Percentiles rank a stretch among this genome's conserved stretches.
These are phyloP conservation scores for Crithidia brevicula DNA, from an alignment of 208 protist genomes.

Conservation along the genomic window DNA sequence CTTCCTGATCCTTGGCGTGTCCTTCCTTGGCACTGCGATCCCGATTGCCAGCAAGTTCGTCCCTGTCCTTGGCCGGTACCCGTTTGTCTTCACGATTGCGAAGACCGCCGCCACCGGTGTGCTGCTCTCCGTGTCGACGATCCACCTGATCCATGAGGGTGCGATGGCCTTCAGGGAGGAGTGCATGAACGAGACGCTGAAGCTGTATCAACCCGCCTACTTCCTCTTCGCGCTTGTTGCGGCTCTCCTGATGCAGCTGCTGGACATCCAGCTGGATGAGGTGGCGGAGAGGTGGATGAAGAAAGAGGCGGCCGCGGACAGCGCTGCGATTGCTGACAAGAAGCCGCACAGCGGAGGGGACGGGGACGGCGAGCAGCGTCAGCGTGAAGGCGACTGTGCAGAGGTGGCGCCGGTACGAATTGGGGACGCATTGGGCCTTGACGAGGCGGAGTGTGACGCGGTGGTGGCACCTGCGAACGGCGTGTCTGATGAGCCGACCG, in stretches of 20 bases:
- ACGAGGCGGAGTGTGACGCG: not conserved
- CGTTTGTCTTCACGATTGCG: slow-evolving; percentile 50
- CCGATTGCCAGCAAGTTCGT: slow-evolving; percentile 60
- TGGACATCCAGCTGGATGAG: slow-evolving; percentile 53
- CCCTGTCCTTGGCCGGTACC: slow-evolving; percentile 34
- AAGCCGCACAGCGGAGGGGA: not conserved
- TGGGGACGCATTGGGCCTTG: not conserved
- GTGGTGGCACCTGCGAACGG: not conserved
- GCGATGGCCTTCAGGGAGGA: slow-evolving; percentile 37
- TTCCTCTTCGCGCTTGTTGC: slow-evolving; percentile 64
- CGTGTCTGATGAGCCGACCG: slow-evolving; percentile 2
- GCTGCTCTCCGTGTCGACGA: slow-evolving; percentile 54
- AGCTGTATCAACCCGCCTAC: slow-evolving; percentile 43
- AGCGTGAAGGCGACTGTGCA: not conserved
- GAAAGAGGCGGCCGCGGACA: not conserved
- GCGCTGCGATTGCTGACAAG: not conserved
- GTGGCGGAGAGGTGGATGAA: slow-evolving; percentile 46
- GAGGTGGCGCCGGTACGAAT: not conserved
- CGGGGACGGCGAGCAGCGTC: not conserved
- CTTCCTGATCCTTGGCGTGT: slow-evolving; percentile 54
- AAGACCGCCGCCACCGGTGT: slow-evolving; percentile 68
- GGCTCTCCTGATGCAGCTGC: slow-evolving; percentile 59
- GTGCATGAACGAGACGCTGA: slow-evolving; percentile 40
- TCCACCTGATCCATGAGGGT: slow-evolving; percentile 64
- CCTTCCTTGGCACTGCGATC: slow-evolving; percentile 44